Conservation (phyloP, 2,329 filamentous ascomycete genomes). For the Geosmithia putterillii region DNA sequence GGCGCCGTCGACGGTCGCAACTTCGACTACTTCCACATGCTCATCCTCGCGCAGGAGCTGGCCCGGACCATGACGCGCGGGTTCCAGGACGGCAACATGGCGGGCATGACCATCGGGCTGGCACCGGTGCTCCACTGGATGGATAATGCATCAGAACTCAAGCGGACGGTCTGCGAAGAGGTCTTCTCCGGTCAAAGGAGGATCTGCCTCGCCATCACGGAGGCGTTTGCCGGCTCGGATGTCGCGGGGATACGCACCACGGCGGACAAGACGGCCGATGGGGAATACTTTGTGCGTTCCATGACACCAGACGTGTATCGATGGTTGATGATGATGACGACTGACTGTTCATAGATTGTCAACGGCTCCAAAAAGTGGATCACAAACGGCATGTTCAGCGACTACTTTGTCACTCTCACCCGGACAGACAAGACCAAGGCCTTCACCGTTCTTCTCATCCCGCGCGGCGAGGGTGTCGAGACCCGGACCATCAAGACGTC, state of each 20-base stretch:
- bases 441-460: constrained; percentile 65
- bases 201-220: constrained; percentile 78
- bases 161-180: constrained; percentile 56
- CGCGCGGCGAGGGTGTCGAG: constrained; percentile 61
- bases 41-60: constrained; percentile 65
- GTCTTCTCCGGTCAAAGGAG: constrained; percentile 74
- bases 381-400: constrained; percentile 66
- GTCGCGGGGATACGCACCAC: constrained; percentile 72
- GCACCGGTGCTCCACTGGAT: constrained; percentile 64
- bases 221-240: constrained; percentile 73
- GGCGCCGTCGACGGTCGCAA: constrained; percentile 65
- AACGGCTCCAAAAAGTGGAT: constrained; percentile 80
- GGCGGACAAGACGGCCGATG: constrained; percentile 62
- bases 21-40: constrained; percentile 80
- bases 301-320: too few species aligned
- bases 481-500: constrained; percentile 69
- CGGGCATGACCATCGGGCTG: constrained; percentile 73
- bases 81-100: constrained; percentile 80
- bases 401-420: constrained; percentile 76
- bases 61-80: constrained; percentile 59
- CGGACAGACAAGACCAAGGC: constrained; percentile 60
- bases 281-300: constrained; percentile 54
- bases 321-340: too few species aligned
- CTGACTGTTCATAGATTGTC: constrained; percentile 27
- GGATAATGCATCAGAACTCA: neutral